Percentiles rank a stretch among this genome's conserved stretches.
Evolutionary conservation across 345 rosid genomes (phyloP).

Genomic region (Moricandia moricandioides): DNA sequence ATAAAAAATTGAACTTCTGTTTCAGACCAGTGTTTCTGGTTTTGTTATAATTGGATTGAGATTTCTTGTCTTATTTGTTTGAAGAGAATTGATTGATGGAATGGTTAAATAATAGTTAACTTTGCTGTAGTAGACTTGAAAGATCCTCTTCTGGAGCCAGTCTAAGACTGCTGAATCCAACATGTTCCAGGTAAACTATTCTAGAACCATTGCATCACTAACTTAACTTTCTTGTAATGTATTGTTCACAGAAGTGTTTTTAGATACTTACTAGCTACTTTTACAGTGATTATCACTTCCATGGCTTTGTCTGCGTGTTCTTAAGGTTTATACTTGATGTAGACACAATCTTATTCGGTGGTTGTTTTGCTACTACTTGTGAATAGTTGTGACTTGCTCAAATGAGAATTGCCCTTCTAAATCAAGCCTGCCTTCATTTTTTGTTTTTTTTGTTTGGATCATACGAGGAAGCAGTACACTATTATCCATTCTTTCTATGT

Average conservation of each 20-base stretch:
- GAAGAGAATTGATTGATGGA: background rate
- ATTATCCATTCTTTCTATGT: background rate
- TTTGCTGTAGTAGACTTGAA: background rate
- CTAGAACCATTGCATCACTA: background rate
- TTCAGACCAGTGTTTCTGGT: constrained; percentile 10
- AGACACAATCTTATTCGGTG: background rate
- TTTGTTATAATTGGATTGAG: constrained; percentile 12
- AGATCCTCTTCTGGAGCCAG: background rate
- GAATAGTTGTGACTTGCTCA: background rate
- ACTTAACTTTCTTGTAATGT: background rate
- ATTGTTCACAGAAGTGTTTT: background rate
- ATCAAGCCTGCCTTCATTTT: background rate
- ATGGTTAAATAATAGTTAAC: background rate
- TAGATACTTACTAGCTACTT: background rate
- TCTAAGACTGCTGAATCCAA: background rate
- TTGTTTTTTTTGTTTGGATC: background rate
- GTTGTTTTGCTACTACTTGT: background rate
- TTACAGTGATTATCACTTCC: background rate
- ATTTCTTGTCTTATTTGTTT: background rate
- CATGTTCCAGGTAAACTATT: constrained; percentile 11
- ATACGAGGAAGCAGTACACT: background rate
- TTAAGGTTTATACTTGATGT: background rate
- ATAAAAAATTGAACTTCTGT: background rate
- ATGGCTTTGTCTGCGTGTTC: background rate
- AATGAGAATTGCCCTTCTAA: background rate